A percentile compares a stretch with the other conserved stretches of the same genome.
Evolutionary conservation across 257 asterid species (phyloP).

Genomic region (Salvia miltiorrhiza): DNA sequence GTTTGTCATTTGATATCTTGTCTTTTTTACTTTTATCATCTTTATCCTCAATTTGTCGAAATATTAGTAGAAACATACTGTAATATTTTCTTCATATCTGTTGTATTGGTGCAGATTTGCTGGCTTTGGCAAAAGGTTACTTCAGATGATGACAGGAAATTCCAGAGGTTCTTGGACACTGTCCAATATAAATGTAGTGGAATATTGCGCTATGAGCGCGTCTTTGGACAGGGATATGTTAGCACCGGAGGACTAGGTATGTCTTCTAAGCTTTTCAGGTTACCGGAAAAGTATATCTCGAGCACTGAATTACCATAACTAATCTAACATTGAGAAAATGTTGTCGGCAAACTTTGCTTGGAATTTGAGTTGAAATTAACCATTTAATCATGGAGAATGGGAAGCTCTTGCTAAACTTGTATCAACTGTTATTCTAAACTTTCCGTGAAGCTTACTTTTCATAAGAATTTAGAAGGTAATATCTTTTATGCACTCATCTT

Average conservation of each 20-base stretch:
- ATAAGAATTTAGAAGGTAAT: no score
- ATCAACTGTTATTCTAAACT: neutral
- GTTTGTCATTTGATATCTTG: neutral
- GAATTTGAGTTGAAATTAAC: neutral
- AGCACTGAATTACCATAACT: neutral
- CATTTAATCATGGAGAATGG: neutral
- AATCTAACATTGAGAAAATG: neutral
- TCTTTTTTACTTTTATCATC: neutral
- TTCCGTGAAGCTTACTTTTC: no score
- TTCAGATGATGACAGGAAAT: slow-evolving; percentile 72
- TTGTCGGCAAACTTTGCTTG: neutral
- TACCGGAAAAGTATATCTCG: neutral
- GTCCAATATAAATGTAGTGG: slow-evolving; percentile 90
- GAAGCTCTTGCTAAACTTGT: neutral
- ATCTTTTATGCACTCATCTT: neutral
- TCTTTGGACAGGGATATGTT: slow-evolving; percentile 90
- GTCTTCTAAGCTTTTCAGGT: neutral
- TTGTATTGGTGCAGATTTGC: slow-evolving; percentile 59
- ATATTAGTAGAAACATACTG: neutral
- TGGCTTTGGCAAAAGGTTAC: slow-evolving; percentile 89
- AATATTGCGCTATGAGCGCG: slow-evolving; percentile 87
- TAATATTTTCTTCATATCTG: neutral
- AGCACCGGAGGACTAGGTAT: slow-evolving; percentile 98
- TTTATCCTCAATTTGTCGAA: neutral
- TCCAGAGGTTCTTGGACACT: slow-evolving; percentile 87